Evolutionary conservation across 148 eudicot genomes (phyloP).

Genomic region (Selenicereus undatus): DNA sequence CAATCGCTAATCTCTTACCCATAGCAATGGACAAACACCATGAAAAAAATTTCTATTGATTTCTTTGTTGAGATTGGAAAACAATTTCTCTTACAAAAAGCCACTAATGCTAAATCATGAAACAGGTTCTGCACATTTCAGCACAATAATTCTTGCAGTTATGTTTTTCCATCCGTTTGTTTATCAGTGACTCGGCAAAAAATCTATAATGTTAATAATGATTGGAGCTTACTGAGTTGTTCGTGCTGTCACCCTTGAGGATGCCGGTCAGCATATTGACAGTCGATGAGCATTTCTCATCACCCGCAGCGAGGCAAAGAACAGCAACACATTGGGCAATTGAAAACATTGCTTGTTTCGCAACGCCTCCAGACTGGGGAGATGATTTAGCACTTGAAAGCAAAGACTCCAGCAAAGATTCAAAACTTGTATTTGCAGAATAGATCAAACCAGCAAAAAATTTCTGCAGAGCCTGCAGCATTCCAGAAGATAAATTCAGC

Average conservation of each 20-base stretch:
- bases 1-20: not conserved
- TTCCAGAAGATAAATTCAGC: constrained; percentile 12
- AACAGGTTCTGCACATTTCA: not conserved
- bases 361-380: constrained; percentile 79
- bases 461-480: constrained; percentile 74
- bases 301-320: constrained; percentile 96
- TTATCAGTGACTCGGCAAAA: not conserved
- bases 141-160: not conserved
- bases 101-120: not conserved
- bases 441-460: constrained; percentile 80
- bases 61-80: not conserved
- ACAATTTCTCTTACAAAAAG: not conserved
- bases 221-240: constrained; percentile 57
- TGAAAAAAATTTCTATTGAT: not conserved
- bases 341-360: constrained; percentile 94
- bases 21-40: not conserved
- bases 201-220: not conserved
- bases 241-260: constrained; percentile 63
- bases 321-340: constrained; percentile 98
- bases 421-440: constrained; percentile 94
- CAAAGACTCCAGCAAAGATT: constrained; percentile 75
- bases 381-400: constrained; percentile 87
- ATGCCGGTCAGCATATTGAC: constrained; percentile 83
- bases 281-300: constrained; percentile 70
- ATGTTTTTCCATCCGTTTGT: not conserved